Base-by-base conservation (phyloP, 2,329 filamentous ascomycete species). In the Alternaria angustiovoidea region DNA sequence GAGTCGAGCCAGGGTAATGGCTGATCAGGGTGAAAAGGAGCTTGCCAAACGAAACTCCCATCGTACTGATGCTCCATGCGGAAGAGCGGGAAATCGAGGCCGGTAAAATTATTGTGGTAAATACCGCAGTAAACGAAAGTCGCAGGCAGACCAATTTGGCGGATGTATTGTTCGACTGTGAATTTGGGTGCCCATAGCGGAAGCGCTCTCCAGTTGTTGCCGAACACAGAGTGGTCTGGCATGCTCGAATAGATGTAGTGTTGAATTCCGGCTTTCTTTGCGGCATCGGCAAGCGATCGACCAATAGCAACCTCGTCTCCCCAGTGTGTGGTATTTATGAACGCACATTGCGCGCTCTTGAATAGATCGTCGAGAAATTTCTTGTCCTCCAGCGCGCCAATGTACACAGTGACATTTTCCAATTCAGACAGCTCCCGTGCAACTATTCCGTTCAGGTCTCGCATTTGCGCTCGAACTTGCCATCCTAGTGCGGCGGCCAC, bases 91-190 rank as follows among this genome's bases (percentile, higher is more conserved):
- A 97, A 98, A 1, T 88, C 89, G 32, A 97, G 85, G 47, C 92
- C 95, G 30, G 94, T 98, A 80, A 98, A 99, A 78, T 99, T 98
- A 81, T 98, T 98, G 84, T 98, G 97, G 84, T 98, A 99, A 71
- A 97, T 97, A 61, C 94, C 95, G 9, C 94, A 93, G 79, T 97
- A 97, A 66, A 97, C 90, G 78, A 97, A 98, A 0, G 94, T 98
- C 1, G 94, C 89, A 0, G 92, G 92, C 11, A 97, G 84, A 9
- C 89, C 89, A 41, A 97, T 87, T 75, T 93, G 87, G 59, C 92
- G 88, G 52, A 97, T 87, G 78, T 98, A 96, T 55, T 95, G 91
- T 80, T 98, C 95, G 42, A 98, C 91, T 51, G 91, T 89, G 79
- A 96, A 93, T 80, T 99, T 99, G 62, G 90, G 89, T 5, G 91